Conservation (phyloP, 192 early-diverging fungal genomes). For the Coemansia sp. region DNA sequence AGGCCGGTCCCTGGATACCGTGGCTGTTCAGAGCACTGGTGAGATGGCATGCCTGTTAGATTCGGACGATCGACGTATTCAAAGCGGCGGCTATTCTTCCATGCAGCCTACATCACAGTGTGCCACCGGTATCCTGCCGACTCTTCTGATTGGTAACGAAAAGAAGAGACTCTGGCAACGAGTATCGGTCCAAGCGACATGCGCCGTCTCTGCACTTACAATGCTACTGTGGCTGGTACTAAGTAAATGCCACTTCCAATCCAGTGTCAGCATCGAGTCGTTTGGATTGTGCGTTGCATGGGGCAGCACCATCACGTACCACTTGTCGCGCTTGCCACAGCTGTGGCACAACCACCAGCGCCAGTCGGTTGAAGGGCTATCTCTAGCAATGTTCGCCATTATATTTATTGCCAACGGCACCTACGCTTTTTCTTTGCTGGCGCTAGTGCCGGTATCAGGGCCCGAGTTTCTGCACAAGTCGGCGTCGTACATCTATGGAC, state of each 20-base stretch:
- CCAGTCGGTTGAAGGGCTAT: constrained; percentile 72
- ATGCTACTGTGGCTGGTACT: constrained; percentile 9
- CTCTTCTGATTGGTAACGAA: too few relatives aligned
- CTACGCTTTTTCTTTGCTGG: constrained; percentile 33
- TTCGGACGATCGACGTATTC: background rate
- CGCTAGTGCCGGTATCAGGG: constrained; percentile 52
- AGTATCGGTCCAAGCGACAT: background rate
- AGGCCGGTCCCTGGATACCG: background rate
- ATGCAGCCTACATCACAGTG: background rate
- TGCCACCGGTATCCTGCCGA: background rate
- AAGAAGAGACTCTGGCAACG: constrained; percentile 6
- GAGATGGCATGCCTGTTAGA: background rate
- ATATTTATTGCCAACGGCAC: constrained; percentile 72
- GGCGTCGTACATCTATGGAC: constrained; percentile 27
- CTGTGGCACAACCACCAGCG: constrained; percentile 67
- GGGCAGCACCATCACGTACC: constrained; percentile 66
- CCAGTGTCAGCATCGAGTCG: background rate
- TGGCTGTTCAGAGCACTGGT: background rate
- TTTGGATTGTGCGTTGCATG: constrained; percentile 70
- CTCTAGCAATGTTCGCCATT: constrained; percentile 68
- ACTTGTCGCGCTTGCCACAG: constrained; percentile 76
- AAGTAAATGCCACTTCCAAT: background rate
- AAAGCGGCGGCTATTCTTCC: background rate
- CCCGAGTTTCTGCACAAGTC: constrained; percentile 14
- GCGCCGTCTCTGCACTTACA: background rate